Conservation (phyloP, 495 filamentous ascomycete genomes). For the Penicillium crystallinum region DNA sequence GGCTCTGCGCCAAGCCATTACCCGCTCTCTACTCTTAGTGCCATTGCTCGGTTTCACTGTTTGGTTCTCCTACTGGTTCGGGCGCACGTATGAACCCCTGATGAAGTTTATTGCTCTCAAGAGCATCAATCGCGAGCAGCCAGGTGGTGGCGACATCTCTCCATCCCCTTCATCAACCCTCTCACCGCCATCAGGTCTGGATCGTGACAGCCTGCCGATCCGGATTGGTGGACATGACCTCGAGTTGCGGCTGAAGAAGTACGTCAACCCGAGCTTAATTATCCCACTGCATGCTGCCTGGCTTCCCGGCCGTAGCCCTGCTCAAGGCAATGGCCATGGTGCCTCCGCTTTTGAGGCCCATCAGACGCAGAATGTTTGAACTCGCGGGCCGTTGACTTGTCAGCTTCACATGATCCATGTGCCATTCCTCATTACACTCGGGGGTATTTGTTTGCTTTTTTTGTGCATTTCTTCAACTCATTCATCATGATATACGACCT, state of each 20-base stretch:
- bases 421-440: background rate
- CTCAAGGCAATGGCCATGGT: conserved; percentile 15
- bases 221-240: conserved; percentile 38
- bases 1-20: conserved; percentile 66
- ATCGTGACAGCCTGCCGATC: conserved; percentile 42
- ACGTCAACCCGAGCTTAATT: conserved; percentile 43
- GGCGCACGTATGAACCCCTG: conserved; percentile 70
- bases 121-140: conserved; percentile 62
- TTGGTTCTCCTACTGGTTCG: conserved; percentile 78
- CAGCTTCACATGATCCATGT: background rate
- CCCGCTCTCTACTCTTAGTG: conserved; percentile 61
- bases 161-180: conserved; percentile 35
- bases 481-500: conserved; percentile 21
- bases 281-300: conserved; percentile 43
- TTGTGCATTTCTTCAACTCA: background rate
- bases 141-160: conserved; percentile 31
- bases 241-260: conserved; percentile 40
- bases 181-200: conserved; percentile 38
- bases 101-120: conserved; percentile 88
- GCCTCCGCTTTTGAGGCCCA: conserved; percentile 14
- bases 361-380: conserved; percentile 14
- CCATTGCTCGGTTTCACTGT: conserved; percentile 74
- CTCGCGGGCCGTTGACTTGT: background rate
- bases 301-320: conserved; percentile 30
- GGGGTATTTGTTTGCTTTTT: background rate